These are phyloP conservation scores for Thinopyrum elongatum DNA, from an alignment of 176 grass and related monocot species.

Conservation along the genomic window DNA sequence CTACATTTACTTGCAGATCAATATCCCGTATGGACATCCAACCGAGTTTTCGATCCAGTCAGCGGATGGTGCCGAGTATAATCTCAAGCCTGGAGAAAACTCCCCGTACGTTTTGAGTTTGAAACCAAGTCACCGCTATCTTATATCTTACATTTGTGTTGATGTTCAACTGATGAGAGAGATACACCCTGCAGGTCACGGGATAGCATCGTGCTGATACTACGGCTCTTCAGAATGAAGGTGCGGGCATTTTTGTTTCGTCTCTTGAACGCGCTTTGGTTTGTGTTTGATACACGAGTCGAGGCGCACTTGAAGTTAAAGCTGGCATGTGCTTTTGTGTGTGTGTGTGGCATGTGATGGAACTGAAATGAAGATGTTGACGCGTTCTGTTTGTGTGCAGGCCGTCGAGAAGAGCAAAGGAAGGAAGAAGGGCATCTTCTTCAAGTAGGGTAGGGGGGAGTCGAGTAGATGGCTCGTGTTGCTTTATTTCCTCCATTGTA, in stretches of 20 bases:
- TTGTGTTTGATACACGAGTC: neutral
- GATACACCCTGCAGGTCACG: slow-evolving; percentile 42
- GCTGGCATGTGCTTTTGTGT: neutral
- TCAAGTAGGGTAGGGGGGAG: slow-evolving; percentile 51
- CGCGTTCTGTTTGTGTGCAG: slow-evolving; percentile 27
- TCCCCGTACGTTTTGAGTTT: slow-evolving; percentile 72
- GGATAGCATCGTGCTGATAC: slow-evolving; percentile 78
- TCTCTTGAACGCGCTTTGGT: neutral
- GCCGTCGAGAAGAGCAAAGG: slow-evolving; percentile 87
- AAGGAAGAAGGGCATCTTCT: slow-evolving; percentile 84
- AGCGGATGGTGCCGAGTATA: slow-evolving; percentile 53
- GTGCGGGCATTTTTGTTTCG: slow-evolving; percentile 20
- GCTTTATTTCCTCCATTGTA: neutral
- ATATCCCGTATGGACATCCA: slow-evolving; percentile 63
- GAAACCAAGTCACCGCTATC: neutral
- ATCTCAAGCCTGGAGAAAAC: slow-evolving; percentile 66
- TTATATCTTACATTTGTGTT: neutral
- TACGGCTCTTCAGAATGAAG: slow-evolving; percentile 82
- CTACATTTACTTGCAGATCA: slow-evolving; percentile 58
- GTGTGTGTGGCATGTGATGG: no score
- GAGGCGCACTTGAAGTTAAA: neutral
- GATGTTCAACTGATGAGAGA: neutral
- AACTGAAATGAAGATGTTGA: neutral
- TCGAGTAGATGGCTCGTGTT: neutral
- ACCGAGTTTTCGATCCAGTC: slow-evolving; percentile 67